phyloP scores from a whole-genome alignment of 208 protist species.

The Crithidia fasciculata region DNA sequence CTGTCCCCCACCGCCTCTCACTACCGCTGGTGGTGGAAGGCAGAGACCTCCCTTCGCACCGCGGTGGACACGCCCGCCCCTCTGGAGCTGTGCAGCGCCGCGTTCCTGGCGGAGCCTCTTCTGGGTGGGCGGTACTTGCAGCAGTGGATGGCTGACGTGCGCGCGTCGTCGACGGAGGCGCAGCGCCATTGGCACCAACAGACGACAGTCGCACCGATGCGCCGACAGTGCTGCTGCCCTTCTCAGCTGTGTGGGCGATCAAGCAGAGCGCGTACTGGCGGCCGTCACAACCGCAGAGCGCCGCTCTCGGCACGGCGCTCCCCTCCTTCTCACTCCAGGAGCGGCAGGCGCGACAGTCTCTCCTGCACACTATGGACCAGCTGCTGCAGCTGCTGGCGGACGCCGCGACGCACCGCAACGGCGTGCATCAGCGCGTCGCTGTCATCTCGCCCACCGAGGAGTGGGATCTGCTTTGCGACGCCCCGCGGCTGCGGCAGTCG shows the following conservation, averaged over 20 bases:
- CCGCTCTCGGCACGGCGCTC: not conserved
- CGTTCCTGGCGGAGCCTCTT: constrained; percentile 68
- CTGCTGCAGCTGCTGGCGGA: constrained; percentile 58
- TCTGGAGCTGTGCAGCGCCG: constrained; percentile 34
- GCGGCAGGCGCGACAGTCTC: constrained; percentile 56
- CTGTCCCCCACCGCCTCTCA: not conserved
- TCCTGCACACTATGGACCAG: constrained; percentile 62
- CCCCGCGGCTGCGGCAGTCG: constrained; percentile 33
- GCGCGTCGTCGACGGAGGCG: constrained; percentile 10
- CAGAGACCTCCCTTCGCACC: not conserved
- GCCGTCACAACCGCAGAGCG: not conserved
- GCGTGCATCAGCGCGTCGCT: constrained; percentile 9
- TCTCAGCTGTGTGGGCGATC: constrained; percentile 61
- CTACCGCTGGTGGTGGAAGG: constrained; percentile 43
- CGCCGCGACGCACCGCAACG: not conserved
- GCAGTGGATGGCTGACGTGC: constrained; percentile 50
- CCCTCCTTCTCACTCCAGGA: constrained; percentile 62
- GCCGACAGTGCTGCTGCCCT: constrained; percentile 48
- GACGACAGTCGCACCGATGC: not conserved
- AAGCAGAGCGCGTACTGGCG: constrained; percentile 59
- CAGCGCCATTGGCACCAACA: not conserved
- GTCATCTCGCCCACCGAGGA: constrained; percentile 46
- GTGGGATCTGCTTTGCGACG: constrained; percentile 63
- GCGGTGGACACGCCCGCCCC: not conserved
- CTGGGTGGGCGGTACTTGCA: constrained; percentile 52